A percentile compares a stretch with the other conserved stretches of the same genome.
Evolutionary conservation across 805 yeast genomes (phyloP).

Genomic region (Maudiozyma bulderi): DNA sequence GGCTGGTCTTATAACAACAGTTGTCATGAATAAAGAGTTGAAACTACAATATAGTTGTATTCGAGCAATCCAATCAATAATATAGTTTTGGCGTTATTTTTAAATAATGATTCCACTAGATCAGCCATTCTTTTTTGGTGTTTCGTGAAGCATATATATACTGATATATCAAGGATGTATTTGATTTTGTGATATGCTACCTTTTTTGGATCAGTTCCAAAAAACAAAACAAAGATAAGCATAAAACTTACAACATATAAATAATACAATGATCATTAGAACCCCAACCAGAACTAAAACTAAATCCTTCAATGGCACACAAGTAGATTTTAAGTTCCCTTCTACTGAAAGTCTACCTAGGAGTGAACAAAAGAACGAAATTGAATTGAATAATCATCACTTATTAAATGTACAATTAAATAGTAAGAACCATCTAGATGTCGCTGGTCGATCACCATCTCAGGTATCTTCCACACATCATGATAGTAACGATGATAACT

Average conservation of each 20-base stretch:
- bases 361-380: conserved; percentile 9
- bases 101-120: not conserved
- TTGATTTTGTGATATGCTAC: too few species aligned
- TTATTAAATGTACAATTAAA: conserved; percentile 16
- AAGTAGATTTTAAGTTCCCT: conserved; percentile 34
- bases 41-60: too few species aligned
- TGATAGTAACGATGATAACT: conserved; percentile 8
- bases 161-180: too few species aligned
- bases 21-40: too few species aligned
- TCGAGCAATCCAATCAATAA: too few species aligned
- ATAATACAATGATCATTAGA: conserved; percentile 15
- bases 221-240: not conserved
- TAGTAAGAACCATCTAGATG: not conserved
- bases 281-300: conserved; percentile 30
- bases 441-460: not conserved
- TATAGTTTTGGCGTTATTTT: too few species aligned
- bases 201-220: not conserved
- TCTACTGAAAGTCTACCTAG: conserved; percentile 19
- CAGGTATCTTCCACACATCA: not conserved
- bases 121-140: not conserved
- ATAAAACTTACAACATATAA: not conserved
- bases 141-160: too few species aligned
- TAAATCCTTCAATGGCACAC: conserved; percentile 32
- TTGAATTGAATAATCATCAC: conserved; percentile 23
- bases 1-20: too few species aligned